Conservation (phyloP, 495 filamentous ascomycete genomes). For the Aspergillus mulundensis region DNA sequence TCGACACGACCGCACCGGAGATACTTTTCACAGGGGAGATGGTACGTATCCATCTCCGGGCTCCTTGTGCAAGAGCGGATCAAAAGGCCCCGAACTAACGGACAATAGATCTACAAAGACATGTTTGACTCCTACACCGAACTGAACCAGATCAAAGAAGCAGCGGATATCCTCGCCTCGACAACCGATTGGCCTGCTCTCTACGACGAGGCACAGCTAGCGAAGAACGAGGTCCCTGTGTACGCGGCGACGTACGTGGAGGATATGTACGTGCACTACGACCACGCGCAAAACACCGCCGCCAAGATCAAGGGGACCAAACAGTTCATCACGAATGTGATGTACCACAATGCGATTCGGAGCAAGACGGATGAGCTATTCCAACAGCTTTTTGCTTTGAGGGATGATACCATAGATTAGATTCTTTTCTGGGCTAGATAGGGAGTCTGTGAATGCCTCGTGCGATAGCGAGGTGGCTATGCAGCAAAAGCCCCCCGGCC, state of each 20-base stretch:
- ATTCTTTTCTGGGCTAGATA: too few species aligned
- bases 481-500: too few species aligned
- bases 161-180: slow-evolving; percentile 66
- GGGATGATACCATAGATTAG: slow-evolving; percentile 71
- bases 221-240: slow-evolving; percentile 78
- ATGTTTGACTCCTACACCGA: slow-evolving; percentile 76
- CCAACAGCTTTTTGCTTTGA: slow-evolving; percentile 62
- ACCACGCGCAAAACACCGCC: slow-evolving; percentile 68
- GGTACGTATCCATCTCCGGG: slow-evolving; percentile 33
- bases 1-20: slow-evolving; percentile 45
- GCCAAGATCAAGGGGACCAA: slow-evolving; percentile 70
- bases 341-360: slow-evolving; percentile 82
- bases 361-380: slow-evolving; percentile 70
- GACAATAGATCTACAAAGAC: slow-evolving; percentile 62
- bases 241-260: slow-evolving; percentile 83
- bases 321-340: slow-evolving; percentile 75
- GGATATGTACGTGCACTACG: slow-evolving; percentile 92
- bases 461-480: too few species aligned
- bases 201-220: slow-evolving; percentile 69
- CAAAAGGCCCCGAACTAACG: slow-evolving; percentile 9
- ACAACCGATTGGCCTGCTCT: slow-evolving; percentile 66
- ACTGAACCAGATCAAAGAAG: slow-evolving; percentile 57
- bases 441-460: too few species aligned
- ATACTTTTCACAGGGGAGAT: slow-evolving; percentile 90
- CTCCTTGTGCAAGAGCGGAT: neutral